Conservation (phyloP, 139 green algal genomes). For the Mychonastes homosphaera region DNA sequence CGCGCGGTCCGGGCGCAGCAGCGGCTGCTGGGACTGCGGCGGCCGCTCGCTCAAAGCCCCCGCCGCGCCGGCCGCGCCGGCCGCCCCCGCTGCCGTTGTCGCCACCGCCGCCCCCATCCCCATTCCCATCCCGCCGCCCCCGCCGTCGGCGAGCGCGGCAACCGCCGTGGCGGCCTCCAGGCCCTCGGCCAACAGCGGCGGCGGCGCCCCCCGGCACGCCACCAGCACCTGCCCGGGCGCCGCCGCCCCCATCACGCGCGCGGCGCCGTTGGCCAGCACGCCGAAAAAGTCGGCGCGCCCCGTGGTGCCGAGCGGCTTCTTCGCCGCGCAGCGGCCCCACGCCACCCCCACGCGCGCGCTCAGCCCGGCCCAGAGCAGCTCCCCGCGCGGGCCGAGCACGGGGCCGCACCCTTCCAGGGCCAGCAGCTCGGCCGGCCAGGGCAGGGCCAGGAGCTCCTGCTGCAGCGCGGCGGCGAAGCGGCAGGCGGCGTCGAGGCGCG, state of each 20-base stretch:
- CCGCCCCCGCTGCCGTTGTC: too few relatives aligned
- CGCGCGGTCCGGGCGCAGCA: too few relatives aligned
- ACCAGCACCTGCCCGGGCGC: constrained; percentile 59
- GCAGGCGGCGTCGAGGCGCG: constrained; percentile 32
- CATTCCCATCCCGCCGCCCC: too few relatives aligned
- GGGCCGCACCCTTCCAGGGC: constrained; percentile 41
- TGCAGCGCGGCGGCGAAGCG: constrained; percentile 47
- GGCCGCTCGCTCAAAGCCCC: too few relatives aligned
- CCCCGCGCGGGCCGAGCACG: constrained; percentile 5
- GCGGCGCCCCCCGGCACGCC: too few relatives aligned
- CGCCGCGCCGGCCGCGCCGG: too few relatives aligned
- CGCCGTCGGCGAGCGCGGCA: too few relatives aligned
- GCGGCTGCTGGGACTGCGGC: too few relatives aligned
- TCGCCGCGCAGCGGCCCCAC: constrained; percentile 27
- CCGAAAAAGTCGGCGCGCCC: constrained; percentile 76
- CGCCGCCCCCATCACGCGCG: constrained; percentile 52
- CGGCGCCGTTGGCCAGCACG: constrained; percentile 62
- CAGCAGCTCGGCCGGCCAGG: constrained; percentile 53
- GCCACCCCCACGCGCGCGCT: constrained; percentile 63
- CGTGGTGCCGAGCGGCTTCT: constrained; percentile 23
- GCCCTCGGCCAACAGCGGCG: too few relatives aligned
- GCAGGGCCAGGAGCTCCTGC: constrained; percentile 45
- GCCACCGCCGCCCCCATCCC: too few relatives aligned
- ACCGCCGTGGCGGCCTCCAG: too few relatives aligned
- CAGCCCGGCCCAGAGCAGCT: constrained; percentile 54